Evolutionary conservation across 495 filamentous ascomycete species (phyloP).

Genomic region (Astrothelium subdiscretum): DNA sequence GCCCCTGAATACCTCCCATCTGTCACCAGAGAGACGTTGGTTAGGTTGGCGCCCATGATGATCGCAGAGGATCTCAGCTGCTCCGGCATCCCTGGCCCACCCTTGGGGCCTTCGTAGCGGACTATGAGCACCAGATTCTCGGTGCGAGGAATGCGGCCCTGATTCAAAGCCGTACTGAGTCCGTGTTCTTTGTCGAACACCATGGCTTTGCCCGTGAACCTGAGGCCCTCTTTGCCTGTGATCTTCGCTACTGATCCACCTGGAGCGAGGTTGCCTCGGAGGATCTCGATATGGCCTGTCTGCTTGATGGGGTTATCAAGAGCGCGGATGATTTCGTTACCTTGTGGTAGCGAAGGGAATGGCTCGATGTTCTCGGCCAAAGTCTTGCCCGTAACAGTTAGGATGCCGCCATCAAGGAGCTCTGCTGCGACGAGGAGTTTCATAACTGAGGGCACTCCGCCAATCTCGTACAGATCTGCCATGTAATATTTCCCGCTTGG

Average conservation of each 20-base stretch:
- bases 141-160: slow-evolving; percentile 57
- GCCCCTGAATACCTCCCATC: slow-evolving; percentile 89
- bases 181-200: slow-evolving; percentile 87
- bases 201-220: slow-evolving; percentile 68
- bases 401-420: slow-evolving; percentile 71
- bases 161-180: slow-evolving; percentile 63
- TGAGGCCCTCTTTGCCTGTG: slow-evolving; percentile 84
- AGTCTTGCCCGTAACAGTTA: slow-evolving; percentile 86
- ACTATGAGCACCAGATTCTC: slow-evolving; percentile 90
- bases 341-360: slow-evolving; percentile 67
- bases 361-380: slow-evolving; percentile 76
- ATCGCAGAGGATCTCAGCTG: slow-evolving; percentile 81
- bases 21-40: slow-evolving; percentile 83
- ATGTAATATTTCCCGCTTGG: slow-evolving; percentile 82
- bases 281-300: slow-evolving; percentile 81
- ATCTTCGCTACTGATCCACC: slow-evolving; percentile 95
- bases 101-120: slow-evolving; percentile 89
- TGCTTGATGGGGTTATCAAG: slow-evolving; percentile 75
- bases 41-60: slow-evolving; percentile 84
- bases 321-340: slow-evolving; percentile 77
- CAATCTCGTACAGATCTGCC: slow-evolving; percentile 91
- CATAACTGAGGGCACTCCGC: slow-evolving; percentile 81
- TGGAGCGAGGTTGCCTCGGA: slow-evolving; percentile 82
- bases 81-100: slow-evolving; percentile 98
- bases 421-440: slow-evolving; percentile 79